Percentiles rank a stretch among this genome's conserved stretches.
These are phyloP conservation scores for Cutaneotrichosporon sp. DNA, from an alignment of 1,284 basidiomycete genomes.

Conservation along the genomic window DNA sequence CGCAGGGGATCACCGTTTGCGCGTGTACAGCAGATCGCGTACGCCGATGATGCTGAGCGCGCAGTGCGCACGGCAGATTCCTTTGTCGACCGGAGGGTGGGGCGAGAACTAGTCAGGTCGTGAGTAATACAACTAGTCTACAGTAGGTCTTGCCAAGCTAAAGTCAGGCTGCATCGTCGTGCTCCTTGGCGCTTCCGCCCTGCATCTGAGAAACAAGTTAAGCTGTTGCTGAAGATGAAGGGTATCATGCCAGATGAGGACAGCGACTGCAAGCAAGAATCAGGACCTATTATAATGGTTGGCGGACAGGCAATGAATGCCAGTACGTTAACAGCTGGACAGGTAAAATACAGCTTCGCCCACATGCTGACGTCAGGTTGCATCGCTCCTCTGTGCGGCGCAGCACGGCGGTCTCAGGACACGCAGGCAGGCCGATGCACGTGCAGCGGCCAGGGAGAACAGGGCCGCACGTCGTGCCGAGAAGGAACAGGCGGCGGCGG, in stretches of 20 bases:
- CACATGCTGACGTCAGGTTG: not conserved
- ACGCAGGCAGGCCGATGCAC: not conserved
- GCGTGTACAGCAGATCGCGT: conserved; percentile 17
- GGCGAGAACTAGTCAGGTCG: conserved; percentile 17
- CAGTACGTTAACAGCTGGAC: not conserved
- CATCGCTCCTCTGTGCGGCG: not conserved
- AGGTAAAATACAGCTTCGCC: not conserved
- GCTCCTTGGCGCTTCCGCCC: conserved; percentile 69
- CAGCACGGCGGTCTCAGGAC: not conserved
- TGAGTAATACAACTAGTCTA: conserved; percentile 14
- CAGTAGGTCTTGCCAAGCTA: conserved; percentile 6
- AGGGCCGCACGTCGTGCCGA: not conserved
- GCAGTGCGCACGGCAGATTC: conserved; percentile 50
- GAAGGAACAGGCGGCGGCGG: not conserved
- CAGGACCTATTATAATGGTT: not conserved
- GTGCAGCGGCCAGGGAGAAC: not conserved
- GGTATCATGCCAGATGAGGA: conserved; percentile 12
- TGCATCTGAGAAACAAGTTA: conserved; percentile 63
- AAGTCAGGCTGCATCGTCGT: conserved; percentile 48
- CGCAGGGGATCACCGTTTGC: conserved; percentile 19
- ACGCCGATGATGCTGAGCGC: conserved; percentile 28
- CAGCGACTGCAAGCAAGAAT: too few relatives aligned
- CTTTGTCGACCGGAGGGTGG: conserved; percentile 26
- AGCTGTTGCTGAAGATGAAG: conserved; percentile 59
- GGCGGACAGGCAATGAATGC: not conserved